Evolutionary conservation across 805 yeast genomes (phyloP).

Genomic region (Kodamaea leandrae): DNA sequence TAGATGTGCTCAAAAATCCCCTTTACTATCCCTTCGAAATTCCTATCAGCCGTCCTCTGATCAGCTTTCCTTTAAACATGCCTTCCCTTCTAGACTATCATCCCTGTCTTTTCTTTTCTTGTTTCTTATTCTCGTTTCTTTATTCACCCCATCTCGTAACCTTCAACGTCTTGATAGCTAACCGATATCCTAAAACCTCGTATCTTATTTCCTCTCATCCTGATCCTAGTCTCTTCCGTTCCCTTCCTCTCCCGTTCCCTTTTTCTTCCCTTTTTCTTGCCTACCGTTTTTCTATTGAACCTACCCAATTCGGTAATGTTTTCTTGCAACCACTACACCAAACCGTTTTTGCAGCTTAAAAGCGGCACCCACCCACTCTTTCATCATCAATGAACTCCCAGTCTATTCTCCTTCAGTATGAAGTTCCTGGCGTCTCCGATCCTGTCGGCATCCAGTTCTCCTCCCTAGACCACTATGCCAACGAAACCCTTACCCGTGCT

Average conservation of each 20-base stretch:
- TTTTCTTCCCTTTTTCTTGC: background rate
- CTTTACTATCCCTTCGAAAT: no score
- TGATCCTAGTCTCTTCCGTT: background rate
- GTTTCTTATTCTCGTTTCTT: no score
- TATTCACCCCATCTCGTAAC: no score
- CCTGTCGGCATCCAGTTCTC: slow-evolving; percentile 4
- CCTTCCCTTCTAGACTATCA: no score
- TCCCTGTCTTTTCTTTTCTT: no score
- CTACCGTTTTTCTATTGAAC: slow-evolving; percentile 10
- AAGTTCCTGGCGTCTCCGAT: background rate
- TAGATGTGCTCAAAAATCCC: no score
- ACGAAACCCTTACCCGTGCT: slow-evolving; percentile 1
- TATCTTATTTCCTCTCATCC: no score
- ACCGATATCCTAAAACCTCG: background rate
- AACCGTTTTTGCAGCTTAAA: slow-evolving; percentile 1
- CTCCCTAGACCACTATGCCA: slow-evolving; percentile 8
- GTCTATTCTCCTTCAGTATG: background rate
- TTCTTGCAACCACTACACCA: slow-evolving; percentile 1
- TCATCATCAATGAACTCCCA: background rate
- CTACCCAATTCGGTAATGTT: slow-evolving; percentile 7
- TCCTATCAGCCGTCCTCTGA: no score
- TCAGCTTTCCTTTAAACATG: no score
- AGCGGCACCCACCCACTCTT: background rate
- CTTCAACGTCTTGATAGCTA: background rate
- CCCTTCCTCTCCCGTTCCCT: background rate